Evolutionary conservation across 805 yeast genomes (phyloP), one percentile per base, ranked within the genome.

Genomic region (Grigorovia transvaalensis): DNA sequence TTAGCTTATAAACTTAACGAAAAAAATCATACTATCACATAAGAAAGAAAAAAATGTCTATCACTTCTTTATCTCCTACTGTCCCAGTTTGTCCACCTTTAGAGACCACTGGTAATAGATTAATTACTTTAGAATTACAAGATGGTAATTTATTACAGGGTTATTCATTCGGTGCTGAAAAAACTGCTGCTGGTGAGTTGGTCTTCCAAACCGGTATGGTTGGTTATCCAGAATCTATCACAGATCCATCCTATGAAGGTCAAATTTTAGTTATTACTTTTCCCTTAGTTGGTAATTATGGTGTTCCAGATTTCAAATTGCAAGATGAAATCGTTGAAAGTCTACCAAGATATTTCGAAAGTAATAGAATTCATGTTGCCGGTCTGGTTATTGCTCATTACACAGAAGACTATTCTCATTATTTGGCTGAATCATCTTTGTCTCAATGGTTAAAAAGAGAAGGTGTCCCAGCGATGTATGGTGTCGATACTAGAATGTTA

Each of bases 151-250:
- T 83, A 53, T 77, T 91, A 61, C 93, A 88, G 72, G 99, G 99
- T 73, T 88, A 85, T 74, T 91, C 98, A 19, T 93, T 93, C 64
- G 99, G 99, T 77, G 96, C 98, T 51, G 84, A 84, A 56, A 80
- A 77, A 54, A 70, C 96, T 27, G 81, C 82, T 52, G 95, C 98
- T 52, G 99, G 99, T 78, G 99, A 93, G 74, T 81, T 95, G 63
- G 99, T 93, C 55, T 93, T 93, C 81, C 98, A 95, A 73, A 93
- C 99, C 57, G 98, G 99, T 76, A 90, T 93, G 96, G 98, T 93
- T 61, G 99, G 99, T 56, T 93, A 93, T 70, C 99, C 98, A 44
- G 99, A 93, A 72, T 83, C 97, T 50, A 81, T 93, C 70, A 89
- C 99, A 44, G 99, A 93, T 72, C 99, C 99, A 55, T 93, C 98